phyloP scores from a whole-genome alignment of 1,284 basidiomycete species.

The Trametes versicolor region DNA sequence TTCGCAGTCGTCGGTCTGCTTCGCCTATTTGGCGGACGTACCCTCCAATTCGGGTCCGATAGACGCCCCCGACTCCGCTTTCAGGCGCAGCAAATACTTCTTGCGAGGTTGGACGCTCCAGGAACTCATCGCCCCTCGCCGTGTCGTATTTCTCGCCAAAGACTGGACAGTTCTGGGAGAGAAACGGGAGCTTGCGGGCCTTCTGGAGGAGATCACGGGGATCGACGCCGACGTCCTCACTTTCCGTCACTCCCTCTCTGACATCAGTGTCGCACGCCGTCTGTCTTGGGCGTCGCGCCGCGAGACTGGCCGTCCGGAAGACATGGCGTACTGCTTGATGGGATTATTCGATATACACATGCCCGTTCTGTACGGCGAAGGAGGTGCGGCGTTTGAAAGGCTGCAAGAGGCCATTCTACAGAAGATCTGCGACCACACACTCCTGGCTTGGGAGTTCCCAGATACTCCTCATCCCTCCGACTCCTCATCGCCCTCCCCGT shows the following conservation, averaged over 20 bases:
- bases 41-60: not conserved
- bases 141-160: constrained; percentile 1
- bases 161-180: constrained; percentile 5
- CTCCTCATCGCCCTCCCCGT: no score
- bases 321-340: constrained; percentile 12
- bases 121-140: constrained; percentile 5
- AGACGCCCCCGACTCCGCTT: not conserved
- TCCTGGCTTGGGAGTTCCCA: constrained; percentile 3
- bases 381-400: not conserved
- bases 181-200: not conserved
- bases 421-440: not conserved
- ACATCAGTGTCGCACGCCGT: constrained; percentile 4
- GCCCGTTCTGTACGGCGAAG: constrained; percentile 1
- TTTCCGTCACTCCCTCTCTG: not conserved
- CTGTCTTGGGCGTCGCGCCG: constrained; percentile 5
- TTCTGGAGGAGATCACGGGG: constrained; percentile 11
- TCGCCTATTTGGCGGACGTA: constrained; percentile 2
- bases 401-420: constrained; percentile 1
- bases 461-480: no score
- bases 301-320: not conserved
- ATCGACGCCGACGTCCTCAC: constrained; percentile 4
- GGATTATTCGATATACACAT: constrained; percentile 11
- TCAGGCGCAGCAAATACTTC: not conserved
- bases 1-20: not conserved
- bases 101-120: constrained; percentile 9